Evolutionary conservation across 495 filamentous ascomycete genomes (phyloP), one percentile per base, ranked within the genome.

Genomic region (Letharia columbiana): DNA sequence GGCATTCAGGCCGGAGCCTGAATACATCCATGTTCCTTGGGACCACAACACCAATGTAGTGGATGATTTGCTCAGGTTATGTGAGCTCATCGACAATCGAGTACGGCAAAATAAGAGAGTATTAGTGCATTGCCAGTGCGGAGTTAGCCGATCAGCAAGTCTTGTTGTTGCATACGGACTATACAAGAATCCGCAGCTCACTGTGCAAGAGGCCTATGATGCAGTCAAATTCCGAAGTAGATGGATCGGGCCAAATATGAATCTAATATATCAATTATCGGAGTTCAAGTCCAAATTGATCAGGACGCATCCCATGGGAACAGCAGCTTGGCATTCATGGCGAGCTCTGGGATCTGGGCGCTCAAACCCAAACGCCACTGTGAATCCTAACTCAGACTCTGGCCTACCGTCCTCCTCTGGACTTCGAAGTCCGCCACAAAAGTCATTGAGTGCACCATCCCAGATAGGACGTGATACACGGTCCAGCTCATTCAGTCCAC

Each of bases 241-340:
- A 69, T 98, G 94, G 94, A 96, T 98, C 63, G 92, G 92, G 18
- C 94, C 94, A 2, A 98, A 98, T 73, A 98, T 98, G 94, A 91
- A 90, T 68, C 79, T 98, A 47, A 96, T 98, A 75, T 98, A 97
- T 77, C 93, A 94, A 75, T 80, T 98, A 61, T 93, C 95, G 49
- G 94, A 98, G 73, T 98, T 96, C 76, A 84, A 90, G 67, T 86
- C 86, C 69, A 84, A 86, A 67, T 77, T 91, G 12, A 70, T 81
- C 6, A 83, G 81, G 69, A 81, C 72, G 66, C 72, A 78, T 20
- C 64, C 68, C 0, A 71, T 73, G n/a, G 76, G 73, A 69, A 78
- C 42, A 72, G 75, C 45, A 74, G 74, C 41, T 63, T 81, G 70
- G 64, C 74, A 72, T 74, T 52, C 77, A 77, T 65, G 82, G 81